A percentile compares a stretch with the other conserved stretches of the same genome.
phyloP scores from a whole-genome alignment of 2,329 filamentous ascomycete genomes.

The Fusarium lyarnte region DNA sequence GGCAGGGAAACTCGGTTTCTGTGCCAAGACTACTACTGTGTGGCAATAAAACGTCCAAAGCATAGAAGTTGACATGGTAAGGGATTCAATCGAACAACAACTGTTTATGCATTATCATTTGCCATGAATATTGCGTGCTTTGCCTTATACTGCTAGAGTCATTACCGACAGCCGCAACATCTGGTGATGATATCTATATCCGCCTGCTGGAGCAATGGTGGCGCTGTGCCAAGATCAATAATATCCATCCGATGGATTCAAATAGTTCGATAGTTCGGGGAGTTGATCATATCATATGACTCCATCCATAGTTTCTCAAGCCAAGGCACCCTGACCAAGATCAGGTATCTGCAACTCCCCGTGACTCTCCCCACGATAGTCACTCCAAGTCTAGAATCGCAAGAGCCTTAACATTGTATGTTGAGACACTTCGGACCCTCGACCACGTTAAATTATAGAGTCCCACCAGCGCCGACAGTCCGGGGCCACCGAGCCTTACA shows the following conservation, averaged over 20 bases:
- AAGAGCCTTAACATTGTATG: neutral
- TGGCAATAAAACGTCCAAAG: neutral
- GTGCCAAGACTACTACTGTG: neutral
- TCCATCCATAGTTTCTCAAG: constrained; percentile 2
- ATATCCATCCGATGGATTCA: neutral
- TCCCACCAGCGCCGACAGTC: constrained; percentile 6
- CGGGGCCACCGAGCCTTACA: constrained; percentile 19
- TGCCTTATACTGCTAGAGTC: neutral
- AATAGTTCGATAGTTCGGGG: constrained; percentile 16
- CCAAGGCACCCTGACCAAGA: constrained; percentile 2
- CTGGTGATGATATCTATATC: neutral
- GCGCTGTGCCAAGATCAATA: neutral
- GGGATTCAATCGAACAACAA: neutral
- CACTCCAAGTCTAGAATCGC: neutral
- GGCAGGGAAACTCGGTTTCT: neutral
- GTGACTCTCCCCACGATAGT: neutral
- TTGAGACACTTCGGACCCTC: neutral
- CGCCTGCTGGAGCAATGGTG: neutral
- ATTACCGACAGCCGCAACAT: neutral
- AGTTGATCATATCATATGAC: constrained; percentile 22
- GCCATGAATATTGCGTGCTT: neutral
- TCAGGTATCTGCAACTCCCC: neutral
- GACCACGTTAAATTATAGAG: neutral
- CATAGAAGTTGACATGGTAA: neutral
- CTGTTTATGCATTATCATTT: neutral